Base-by-base conservation (phyloP, 2,329 filamentous ascomycete genomes). In the Phoma herbarum region DNA sequence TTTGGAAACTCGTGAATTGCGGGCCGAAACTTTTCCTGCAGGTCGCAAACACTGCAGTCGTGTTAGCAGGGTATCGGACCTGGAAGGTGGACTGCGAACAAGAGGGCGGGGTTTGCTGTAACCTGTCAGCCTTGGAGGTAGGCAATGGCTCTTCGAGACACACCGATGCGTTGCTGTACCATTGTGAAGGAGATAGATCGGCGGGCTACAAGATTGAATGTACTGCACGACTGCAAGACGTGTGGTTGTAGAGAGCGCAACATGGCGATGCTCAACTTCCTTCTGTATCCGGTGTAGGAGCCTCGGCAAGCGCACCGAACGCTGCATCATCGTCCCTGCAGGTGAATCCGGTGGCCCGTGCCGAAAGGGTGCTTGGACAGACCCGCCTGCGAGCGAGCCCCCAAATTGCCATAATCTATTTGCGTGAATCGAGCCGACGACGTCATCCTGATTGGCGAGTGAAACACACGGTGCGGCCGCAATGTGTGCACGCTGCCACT, bases 11-110 rank as follows among this genome's bases (percentile, higher is more conserved):
- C 89, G 79, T 89, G 86, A 70, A 98, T 97, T 55, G 88, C 89
- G 9, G 83, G 82, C 61, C 92, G 86, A 80, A 98, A 98, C 77
- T 93, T 96, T 68, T 97, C 94, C 80, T 98, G 94, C 63, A 98
- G 84, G 74, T 98, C 94, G 81, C 94, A 98, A 74, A 98, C 86
- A 72, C 93, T 97, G 59, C 33, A 7, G 50, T 20, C 11, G 54
- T 26, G 61, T 75, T 61, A 75, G 71, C 59, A 53, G 22, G 42
- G 52, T 43, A 37, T 16, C 44, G 10, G 51, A 31, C 29, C 29
- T 52, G 48, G 46, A 25, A 33, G 52, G 48, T 45, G 60, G 55
- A 43, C 37, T 43, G 47, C 71, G 57, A 74, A 78, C 77, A 79
- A 79, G 52, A 79, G 73, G 51, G 75, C 76, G 65, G 77, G 76